Evolutionary conservation across 192 early-diverging fungal species (phyloP), one percentile per base, ranked within the genome.

Genomic region (Podila epigama): DNA sequence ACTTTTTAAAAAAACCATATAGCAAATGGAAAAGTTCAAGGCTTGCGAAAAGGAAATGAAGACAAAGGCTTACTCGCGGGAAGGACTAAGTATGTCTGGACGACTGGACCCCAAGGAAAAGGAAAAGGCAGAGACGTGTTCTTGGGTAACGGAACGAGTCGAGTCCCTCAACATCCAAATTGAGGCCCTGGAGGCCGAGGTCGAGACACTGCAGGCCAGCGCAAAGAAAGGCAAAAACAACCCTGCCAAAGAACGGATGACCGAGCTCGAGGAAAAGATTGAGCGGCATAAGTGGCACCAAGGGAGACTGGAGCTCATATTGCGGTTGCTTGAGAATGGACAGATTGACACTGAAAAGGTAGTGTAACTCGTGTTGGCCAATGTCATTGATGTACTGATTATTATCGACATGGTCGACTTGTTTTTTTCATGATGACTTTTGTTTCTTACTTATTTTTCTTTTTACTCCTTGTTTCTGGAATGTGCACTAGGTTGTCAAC

Each of bases 1-100:
- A 12, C 10, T n/a, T 51, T 33, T n/a, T 33, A 16, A 3, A 22
- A 39, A 33, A 16, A 56, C 22, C 5, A 35, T n/a, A 22, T 81
- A 93, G 91, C 95, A 98, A 90, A 99, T 99, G 97, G 97, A 99
- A 73, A 88, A 88, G 68, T 99, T 99, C 86, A 99, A 99, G 84
- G 95, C 94, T 7, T 90, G 90, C 36, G 97, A 99, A 71, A 97
- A 97, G 79, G 97, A 98, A 79, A 94, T 99, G 86, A 99, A 99
- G 81, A 97, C 96, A 50, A 99, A 99, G 73, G 97, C 97, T 5
- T 99, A 91, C 75, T 98, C 97, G 31, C 94, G 97, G 81, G 97
- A 97, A 81, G 97, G 97, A 20, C 75, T 99, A 51, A 71, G 86
- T 60, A 89, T 89, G 68, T 82, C 88, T 51, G 86, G 87, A 56